Evolutionary conservation across 2,329 filamentous ascomycete genomes (phyloP).

Genomic region (Trichoderma sp.): DNA sequence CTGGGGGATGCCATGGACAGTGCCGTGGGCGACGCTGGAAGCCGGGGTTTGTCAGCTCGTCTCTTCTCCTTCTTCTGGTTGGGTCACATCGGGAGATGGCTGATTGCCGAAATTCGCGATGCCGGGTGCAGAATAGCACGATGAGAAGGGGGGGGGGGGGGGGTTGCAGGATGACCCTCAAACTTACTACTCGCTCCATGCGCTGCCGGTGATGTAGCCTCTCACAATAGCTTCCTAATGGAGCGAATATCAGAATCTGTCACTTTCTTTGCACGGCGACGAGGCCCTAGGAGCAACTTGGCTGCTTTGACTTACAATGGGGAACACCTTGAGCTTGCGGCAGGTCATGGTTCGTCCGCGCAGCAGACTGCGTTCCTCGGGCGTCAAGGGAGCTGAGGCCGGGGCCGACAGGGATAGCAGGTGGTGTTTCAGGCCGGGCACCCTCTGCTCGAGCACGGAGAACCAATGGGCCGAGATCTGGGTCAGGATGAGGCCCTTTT

Average conservation of each 20-base stretch:
- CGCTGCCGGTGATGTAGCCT: constrained; percentile 84
- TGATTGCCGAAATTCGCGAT: background rate
- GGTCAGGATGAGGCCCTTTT: constrained; percentile 57
- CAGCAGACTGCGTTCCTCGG: constrained; percentile 53
- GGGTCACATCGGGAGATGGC: background rate
- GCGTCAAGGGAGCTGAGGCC: constrained; percentile 35
- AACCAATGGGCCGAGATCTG: constrained; percentile 56
- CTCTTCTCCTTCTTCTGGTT: background rate
- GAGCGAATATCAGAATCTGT: background rate
- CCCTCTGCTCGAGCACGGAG: constrained; percentile 45
- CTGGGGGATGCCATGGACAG: constrained; percentile 75
- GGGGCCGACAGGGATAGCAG: constrained; percentile 51
- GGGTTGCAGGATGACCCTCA: background rate
- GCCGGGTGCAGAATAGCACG: background rate
- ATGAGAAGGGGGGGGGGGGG: no score
- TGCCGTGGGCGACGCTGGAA: constrained; percentile 49
- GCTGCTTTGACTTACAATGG: constrained; percentile 28
- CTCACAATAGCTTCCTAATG: constrained; percentile 49
- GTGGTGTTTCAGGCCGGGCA: constrained; percentile 55
- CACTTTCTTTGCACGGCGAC: background rate
- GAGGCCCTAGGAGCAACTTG: constrained; percentile 37
- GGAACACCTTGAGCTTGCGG: constrained; percentile 29
- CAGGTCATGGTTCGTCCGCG: constrained; percentile 68
- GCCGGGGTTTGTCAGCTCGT: constrained; percentile 52
- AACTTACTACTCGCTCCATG: constrained; percentile 65